These are phyloP conservation scores for Filosporella fistucella DNA, from an alignment of 495 filamentous ascomycete species.

Conservation along the genomic window DNA sequence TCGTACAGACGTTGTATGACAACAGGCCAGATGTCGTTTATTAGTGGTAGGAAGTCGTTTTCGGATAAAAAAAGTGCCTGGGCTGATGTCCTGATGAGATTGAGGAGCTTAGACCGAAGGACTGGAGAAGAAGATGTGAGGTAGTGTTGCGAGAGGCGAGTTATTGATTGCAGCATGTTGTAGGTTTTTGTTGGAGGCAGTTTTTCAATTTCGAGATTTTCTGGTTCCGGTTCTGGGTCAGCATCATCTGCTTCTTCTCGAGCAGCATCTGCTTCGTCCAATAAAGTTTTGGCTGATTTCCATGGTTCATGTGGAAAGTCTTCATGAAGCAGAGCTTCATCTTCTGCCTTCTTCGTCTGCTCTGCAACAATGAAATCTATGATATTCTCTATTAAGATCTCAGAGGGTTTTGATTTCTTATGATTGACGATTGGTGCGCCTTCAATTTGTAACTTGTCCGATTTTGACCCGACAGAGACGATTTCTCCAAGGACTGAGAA, in stretches of 20 bases:
- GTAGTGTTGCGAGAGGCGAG: slow-evolving; percentile 72
- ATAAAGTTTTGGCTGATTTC: slow-evolving; percentile 23
- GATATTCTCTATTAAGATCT: slow-evolving; percentile 26
- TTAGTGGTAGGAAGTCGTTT: slow-evolving; percentile 77
- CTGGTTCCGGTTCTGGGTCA: slow-evolving; percentile 35
- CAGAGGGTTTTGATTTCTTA: slow-evolving; percentile 25
- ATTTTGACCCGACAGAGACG: slow-evolving; percentile 73
- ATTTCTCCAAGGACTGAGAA: slow-evolving; percentile 78
- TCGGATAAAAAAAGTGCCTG: slow-evolving; percentile 68
- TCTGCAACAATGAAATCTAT: slow-evolving; percentile 25
- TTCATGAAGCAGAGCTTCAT: slow-evolving; percentile 30
- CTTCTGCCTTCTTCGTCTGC: slow-evolving; percentile 29
- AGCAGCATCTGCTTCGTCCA: slow-evolving; percentile 19
- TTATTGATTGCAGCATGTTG: slow-evolving; percentile 61
- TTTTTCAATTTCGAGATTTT: slow-evolving; percentile 35
- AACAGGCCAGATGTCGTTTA: slow-evolving; percentile 86
- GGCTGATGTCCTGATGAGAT: slow-evolving; percentile 63
- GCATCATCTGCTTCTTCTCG: slow-evolving; percentile 25
- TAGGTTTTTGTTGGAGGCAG: slow-evolving; percentile 47
- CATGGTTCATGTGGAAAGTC: slow-evolving; percentile 28
- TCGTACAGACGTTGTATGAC: slow-evolving; percentile 68
- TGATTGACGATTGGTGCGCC: slow-evolving; percentile 24
- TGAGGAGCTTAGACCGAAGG: slow-evolving; percentile 71
- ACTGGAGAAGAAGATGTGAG: slow-evolving; percentile 77
- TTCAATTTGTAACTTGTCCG: slow-evolving; percentile 48